These are phyloP conservation scores for Leishmania guyanensis DNA, from an alignment of 208 protist species.

Conservation along the genomic window DNA sequence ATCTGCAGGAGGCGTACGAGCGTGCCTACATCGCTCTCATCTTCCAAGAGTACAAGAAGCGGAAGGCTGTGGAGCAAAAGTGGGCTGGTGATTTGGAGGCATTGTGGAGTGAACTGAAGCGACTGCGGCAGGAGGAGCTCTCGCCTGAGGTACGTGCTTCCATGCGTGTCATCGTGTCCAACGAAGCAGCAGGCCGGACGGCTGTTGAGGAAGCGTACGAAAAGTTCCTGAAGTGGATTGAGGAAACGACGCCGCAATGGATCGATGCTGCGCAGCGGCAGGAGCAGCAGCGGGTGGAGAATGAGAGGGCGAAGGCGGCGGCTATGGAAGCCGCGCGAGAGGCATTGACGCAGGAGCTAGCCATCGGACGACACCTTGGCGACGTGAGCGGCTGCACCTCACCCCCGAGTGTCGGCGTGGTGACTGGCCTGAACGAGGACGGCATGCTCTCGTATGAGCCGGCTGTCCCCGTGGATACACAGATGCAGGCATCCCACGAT, in stretches of 20 bases:
- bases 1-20: conserved; percentile 35
- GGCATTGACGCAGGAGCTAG: conserved; percentile 60
- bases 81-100: conserved; percentile 23
- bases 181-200: conserved; percentile 39
- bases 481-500: conserved; percentile 5
- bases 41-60: conserved; percentile 80
- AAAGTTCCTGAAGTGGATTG: conserved; percentile 63
- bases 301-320: conserved; percentile 39
- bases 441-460: conserved; percentile 32
- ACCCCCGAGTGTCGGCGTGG: too few relatives aligned
- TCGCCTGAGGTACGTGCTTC: conserved; percentile 40
- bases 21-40: conserved; percentile 56
- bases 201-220: conserved; percentile 38
- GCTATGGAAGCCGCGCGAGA: conserved; percentile 65
- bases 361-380: conserved; percentile 27
- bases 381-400: background rate
- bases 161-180: conserved; percentile 23
- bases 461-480: conserved; percentile 18
- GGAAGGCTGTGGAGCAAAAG: conserved; percentile 64
- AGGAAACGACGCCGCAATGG: conserved; percentile 60
- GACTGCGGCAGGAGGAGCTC: conserved; percentile 42
- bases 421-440: conserved; percentile 12
- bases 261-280: conserved; percentile 43
- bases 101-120: conserved; percentile 22
- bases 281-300: conserved; percentile 31